phyloP scores from a whole-genome alignment of 208 protist species.

The Trichomonas vaginalis region DNA sequence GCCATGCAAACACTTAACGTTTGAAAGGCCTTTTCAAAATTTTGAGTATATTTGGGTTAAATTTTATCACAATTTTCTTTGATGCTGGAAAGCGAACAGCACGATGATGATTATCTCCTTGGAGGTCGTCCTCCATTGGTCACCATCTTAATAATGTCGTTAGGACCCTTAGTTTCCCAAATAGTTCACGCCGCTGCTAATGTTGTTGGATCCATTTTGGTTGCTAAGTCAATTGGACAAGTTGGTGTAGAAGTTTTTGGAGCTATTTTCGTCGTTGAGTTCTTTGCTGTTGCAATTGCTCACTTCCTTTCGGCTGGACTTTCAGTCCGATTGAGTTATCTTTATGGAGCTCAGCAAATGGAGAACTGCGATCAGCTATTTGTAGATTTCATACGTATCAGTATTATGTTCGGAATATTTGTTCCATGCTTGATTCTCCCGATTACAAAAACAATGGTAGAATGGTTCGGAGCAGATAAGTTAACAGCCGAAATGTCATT shows the following conservation, averaged over 20 bases:
- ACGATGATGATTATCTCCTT: background rate
- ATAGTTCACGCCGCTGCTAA: background rate
- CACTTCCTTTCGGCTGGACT: background rate
- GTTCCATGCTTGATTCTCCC: background rate
- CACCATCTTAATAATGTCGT: background rate
- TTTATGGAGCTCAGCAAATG: background rate
- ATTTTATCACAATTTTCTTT: no score
- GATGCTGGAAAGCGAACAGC: no score
- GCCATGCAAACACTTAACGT: no score
- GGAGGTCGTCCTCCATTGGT: background rate
- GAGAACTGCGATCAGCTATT: background rate
- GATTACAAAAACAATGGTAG: background rate
- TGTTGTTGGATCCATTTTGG: background rate
- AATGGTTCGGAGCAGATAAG: background rate
- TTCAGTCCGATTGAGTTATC: background rate
- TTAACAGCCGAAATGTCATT: background rate
- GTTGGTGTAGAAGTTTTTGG: background rate
- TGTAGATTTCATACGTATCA: background rate
- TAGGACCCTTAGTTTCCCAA: background rate
- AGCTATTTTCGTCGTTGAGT: background rate
- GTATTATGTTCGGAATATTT: background rate
- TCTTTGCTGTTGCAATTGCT: background rate
- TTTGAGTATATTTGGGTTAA: no score
- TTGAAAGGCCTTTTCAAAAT: no score
- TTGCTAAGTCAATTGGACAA: background rate